Base-by-base conservation (phyloP, 176 grass and related monocot species). In the Paspalum notatum region DNA sequence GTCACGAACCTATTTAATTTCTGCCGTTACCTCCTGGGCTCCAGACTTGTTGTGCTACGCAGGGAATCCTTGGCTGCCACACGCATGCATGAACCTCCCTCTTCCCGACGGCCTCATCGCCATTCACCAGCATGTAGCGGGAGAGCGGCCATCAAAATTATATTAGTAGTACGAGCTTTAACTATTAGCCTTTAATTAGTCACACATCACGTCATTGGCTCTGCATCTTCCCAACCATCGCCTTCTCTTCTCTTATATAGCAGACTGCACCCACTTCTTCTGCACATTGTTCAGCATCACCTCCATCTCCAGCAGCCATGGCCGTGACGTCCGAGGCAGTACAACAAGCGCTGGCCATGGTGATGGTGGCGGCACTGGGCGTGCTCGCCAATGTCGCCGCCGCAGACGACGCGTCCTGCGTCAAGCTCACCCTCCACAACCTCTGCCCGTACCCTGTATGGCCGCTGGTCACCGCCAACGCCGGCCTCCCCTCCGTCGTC, bases 401-500 rank as follows among this genome's bases (percentile, higher is more conserved):
- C 12, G n/a, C 72, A 32, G 71, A 12, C 10, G 60, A 52, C 2
- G 49, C 64, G n/a, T 3, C 48, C 11, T 49, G 63, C 62, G 9
- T 73, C 8, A 84, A 59, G 42, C 82, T 84, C 8, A 84, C 82
- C 18, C 82, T 84, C 43, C 73, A 84, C 82, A 84, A 84, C 64
- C 82, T 84, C 17, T 84, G 82, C 6, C 5, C 72, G 3, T 76
- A 49, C 72, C 82, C 72, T 3, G 25, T 84, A 4, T 84, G 82
- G 82, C 82, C 82, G 26, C 72, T 77, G 17, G 13, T 84, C 25
- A 84, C 63, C 42, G 41, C 74, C 7, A 84, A 84, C 40, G 12
- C 39, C 12, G 71, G 82, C 61, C 16, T 57, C 39, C 72, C 50
- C 0, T 22, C 43, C 45, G 24, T 84, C 50, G 2, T 39, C 11